phyloP scores from a whole-genome alignment of 495 filamentous ascomycete genomes.

The Pseudomonodictys pantanalensis region DNA sequence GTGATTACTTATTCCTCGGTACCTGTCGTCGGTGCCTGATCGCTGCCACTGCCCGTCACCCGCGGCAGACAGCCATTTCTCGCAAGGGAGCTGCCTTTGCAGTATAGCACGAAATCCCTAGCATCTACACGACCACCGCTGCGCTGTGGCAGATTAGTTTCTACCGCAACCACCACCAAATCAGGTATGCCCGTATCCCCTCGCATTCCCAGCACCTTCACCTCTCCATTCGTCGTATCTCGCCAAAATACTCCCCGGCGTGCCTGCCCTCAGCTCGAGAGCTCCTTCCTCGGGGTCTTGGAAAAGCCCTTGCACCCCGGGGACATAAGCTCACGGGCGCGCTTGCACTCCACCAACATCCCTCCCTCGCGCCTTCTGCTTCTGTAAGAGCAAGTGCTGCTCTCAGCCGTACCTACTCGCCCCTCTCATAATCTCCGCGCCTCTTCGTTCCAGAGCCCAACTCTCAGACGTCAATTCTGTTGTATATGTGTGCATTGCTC shows the following conservation, averaged over 20 bases:
- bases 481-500: no score
- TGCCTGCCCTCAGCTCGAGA: background rate
- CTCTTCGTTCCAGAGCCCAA: background rate
- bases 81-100: slow-evolving; percentile 26
- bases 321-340: no score
- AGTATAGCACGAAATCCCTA: slow-evolving; percentile 22
- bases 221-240: background rate
- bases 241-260: background rate
- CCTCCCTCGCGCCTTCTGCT: background rate
- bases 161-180: slow-evolving; percentile 1
- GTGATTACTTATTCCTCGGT: background rate
- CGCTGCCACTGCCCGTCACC: background rate
- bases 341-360: no score
- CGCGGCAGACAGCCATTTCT: background rate
- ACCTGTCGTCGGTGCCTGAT: background rate
- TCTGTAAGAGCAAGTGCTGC: background rate
- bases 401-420: background rate
- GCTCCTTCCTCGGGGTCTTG: background rate
- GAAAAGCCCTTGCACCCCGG: no score
- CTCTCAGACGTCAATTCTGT: no score
- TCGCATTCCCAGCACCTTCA: background rate
- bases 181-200: background rate
- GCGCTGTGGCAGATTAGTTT: slow-evolving; percentile 32
- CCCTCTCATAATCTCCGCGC: background rate
- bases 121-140: no score